These are phyloP conservation scores for Globisporangium echinulatum DNA, from an alignment of 352 stramenopile species.

Conservation along the genomic window DNA sequence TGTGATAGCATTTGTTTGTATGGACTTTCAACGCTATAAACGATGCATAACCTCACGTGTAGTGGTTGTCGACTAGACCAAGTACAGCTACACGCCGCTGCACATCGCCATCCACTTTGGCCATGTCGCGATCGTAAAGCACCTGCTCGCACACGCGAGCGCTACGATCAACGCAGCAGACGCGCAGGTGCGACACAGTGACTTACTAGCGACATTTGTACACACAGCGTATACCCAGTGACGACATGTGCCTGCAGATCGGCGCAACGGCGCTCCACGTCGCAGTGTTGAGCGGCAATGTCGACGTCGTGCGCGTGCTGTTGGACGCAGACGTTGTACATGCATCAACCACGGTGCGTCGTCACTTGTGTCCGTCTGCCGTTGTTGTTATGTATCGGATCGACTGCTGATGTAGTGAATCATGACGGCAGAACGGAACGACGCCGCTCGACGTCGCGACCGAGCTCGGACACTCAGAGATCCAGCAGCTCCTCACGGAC, in stretches of 20 bases:
- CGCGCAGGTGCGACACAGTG: slow-evolving; percentile 19
- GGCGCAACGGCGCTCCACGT: slow-evolving; percentile 55
- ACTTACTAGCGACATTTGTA: too few species aligned
- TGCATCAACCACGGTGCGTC: not conserved
- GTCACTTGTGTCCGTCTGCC: not conserved
- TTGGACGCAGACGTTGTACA: slow-evolving; percentile 28
- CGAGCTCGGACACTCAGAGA: slow-evolving; percentile 25
- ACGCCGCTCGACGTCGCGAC: slow-evolving; percentile 53
- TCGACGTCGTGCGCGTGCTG: slow-evolving; percentile 43
- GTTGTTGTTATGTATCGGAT: not conserved
- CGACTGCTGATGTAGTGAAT: slow-evolving; percentile 1
- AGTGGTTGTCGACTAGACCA: slow-evolving; percentile 24
- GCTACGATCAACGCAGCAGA: slow-evolving; percentile 18
- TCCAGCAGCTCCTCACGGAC: slow-evolving; percentile 30
- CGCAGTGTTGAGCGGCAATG: slow-evolving; percentile 43
- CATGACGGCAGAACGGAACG: slow-evolving; percentile 28
- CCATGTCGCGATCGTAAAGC: slow-evolving; percentile 40
- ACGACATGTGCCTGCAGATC: slow-evolving; percentile 17
- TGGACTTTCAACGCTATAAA: too few species aligned
- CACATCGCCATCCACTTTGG: slow-evolving; percentile 65
- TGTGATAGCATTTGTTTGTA: not conserved
- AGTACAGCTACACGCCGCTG: slow-evolving; percentile 53
- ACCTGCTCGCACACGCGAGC: slow-evolving; percentile 25
- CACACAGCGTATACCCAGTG: too few species aligned
- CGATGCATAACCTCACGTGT: too few species aligned